phyloP scores from a whole-genome alignment of 371 early-diverging fungal species.

The Mortierella sp. region DNA sequence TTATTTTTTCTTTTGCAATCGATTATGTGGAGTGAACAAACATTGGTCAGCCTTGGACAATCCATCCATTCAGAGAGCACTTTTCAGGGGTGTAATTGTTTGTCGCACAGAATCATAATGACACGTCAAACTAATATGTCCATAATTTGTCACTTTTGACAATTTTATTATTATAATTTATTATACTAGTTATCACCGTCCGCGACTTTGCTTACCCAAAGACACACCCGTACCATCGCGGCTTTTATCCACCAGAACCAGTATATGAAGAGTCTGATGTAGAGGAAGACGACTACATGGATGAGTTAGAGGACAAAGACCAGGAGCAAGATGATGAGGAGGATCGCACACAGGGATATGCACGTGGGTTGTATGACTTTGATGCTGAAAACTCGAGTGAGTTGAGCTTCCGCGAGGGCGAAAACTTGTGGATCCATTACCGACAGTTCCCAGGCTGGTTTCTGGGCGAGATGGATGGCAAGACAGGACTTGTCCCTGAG shows the following conservation, averaged over 20 bases:
- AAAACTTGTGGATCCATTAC: constrained; percentile 72
- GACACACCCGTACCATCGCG: constrained; percentile 71
- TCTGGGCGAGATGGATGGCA: constrained; percentile 71
- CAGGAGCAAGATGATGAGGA: constrained; percentile 23
- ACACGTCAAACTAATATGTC: not conserved
- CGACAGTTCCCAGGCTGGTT: constrained; percentile 84
- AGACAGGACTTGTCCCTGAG: constrained; percentile 81
- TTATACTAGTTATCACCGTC: constrained; percentile 56
- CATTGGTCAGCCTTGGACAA: not conserved
- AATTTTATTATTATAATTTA: not conserved
- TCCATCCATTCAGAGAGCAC: not conserved
- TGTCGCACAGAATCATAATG: constrained; percentile 8
- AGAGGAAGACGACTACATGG: constrained; percentile 54
- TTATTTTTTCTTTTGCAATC: not conserved
- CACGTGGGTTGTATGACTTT: constrained; percentile 81
- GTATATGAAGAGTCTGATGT: constrained; percentile 47
- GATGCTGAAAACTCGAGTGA: constrained; percentile 78
- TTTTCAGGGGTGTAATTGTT: constrained; percentile 9
- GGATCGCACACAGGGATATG: constrained; percentile 65
- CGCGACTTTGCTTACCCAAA: constrained; percentile 82
- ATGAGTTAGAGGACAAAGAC: constrained; percentile 43
- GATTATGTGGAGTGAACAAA: not conserved
- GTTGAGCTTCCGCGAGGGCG: constrained; percentile 74
- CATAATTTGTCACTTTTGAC: not conserved
- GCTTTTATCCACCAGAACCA: constrained; percentile 57